phyloP scores from a whole-genome alignment of 495 filamentous ascomycete genomes.

The Penicillium paradoxum region DNA sequence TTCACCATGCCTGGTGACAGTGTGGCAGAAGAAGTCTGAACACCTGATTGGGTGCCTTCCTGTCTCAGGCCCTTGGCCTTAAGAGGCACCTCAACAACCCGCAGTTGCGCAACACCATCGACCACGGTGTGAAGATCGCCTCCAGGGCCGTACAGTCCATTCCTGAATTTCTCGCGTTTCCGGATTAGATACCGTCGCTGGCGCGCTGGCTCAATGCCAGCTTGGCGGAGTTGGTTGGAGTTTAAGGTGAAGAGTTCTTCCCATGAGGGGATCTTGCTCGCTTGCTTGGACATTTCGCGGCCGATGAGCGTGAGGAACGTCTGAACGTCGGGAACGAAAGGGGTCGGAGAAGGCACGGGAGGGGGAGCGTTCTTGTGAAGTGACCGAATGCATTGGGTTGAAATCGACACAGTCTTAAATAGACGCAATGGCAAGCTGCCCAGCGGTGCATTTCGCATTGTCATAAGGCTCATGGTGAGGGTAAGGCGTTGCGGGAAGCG shows the following conservation, averaged over 20 bases:
- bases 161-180: constrained; percentile 79
- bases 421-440: constrained; percentile 25
- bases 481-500: neutral
- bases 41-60: neutral
- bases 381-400: constrained; percentile 31
- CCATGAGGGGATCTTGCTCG: constrained; percentile 79
- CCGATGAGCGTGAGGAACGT: constrained; percentile 94
- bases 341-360: constrained; percentile 65
- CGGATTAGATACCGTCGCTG: constrained; percentile 74
- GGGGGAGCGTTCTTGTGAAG: constrained; percentile 26
- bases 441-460: constrained; percentile 30
- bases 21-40: constrained; percentile 33
- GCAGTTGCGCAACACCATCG: constrained; percentile 65
- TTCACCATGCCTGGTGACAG: constrained; percentile 52
- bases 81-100: constrained; percentile 58
- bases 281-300: constrained; percentile 73
- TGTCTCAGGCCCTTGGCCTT: constrained; percentile 5
- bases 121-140: constrained; percentile 70
- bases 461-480: constrained; percentile 21
- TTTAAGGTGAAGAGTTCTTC: constrained; percentile 75
- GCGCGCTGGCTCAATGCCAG: constrained; percentile 82
- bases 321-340: constrained; percentile 80
- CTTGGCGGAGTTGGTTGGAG: constrained; percentile 69
- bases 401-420: constrained; percentile 21
- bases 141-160: constrained; percentile 69